Conservation (phyloP, 139 green algal species). For the Axilococcus clingmanii region DNA sequence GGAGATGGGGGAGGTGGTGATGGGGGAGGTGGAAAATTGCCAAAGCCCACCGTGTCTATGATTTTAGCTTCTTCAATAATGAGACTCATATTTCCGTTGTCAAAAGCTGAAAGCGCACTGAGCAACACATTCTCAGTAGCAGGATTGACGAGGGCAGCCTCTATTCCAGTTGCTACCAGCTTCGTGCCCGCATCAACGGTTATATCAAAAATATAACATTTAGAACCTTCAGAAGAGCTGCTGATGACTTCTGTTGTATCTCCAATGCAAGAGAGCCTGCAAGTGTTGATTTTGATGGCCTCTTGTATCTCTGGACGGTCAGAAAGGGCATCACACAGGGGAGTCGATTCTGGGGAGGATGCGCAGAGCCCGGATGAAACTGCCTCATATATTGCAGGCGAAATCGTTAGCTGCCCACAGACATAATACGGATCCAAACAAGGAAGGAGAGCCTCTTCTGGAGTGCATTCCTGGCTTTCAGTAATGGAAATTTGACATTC, state of each 20-base stretch:
- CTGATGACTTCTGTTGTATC: neutral
- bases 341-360: neutral
- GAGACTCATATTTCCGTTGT: conserved; percentile 1
- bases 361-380: neutral
- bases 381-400: neutral
- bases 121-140: neutral
- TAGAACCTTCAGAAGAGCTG: neutral
- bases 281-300: neutral
- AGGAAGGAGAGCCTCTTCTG: neutral
- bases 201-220: neutral
- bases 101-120: conserved; percentile 6
- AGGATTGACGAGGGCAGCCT: neutral
- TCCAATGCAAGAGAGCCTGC: neutral
- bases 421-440: conserved; percentile 3
- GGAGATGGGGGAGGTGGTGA: conserved; percentile 2
- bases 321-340: neutral
- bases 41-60: conserved; percentile 15
- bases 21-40: conserved; percentile 22
- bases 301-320: neutral
- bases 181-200: too few relatives aligned
- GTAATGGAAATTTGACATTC: conserved; percentile 18
- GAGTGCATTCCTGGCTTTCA: neutral
- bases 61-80: conserved; percentile 3
- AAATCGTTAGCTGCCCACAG: neutral
- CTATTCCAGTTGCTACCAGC: neutral